A percentile compares a stretch with the other conserved stretches of the same genome.
Conservation (phyloP, 1,139 yeast genomes). For the Saccharomyces hybrid region DNA sequence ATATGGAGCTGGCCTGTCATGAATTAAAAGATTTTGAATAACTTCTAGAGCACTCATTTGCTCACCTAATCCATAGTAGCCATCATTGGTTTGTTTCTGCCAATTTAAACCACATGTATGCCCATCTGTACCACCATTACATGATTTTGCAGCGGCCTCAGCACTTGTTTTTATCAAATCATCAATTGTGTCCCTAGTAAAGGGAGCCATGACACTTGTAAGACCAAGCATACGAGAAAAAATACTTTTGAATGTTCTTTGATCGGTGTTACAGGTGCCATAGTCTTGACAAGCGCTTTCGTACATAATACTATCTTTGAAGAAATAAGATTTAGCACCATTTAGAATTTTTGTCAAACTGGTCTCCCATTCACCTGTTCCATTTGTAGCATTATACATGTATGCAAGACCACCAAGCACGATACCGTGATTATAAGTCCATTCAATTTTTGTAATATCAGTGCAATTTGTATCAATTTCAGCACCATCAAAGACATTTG, state of each 20-base stretch:
- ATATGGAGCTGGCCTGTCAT: conserved; percentile 37
- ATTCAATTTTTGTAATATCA: conserved; percentile 42
- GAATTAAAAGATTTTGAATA: conserved; percentile 42
- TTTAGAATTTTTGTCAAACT: conserved; percentile 41
- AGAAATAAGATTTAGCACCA: conserved; percentile 40
- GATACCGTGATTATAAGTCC: conserved; percentile 61
- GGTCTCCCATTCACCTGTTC: conserved; percentile 41
- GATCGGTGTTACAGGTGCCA: conserved; percentile 51
- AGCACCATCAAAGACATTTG: conserved; percentile 54
- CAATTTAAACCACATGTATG: conserved; percentile 71
- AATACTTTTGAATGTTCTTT: conserved; percentile 54
- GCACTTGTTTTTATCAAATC: conserved; percentile 45
- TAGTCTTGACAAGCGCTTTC: conserved; percentile 49
- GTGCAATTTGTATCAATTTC: conserved; percentile 43
- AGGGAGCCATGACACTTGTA: conserved; percentile 44
- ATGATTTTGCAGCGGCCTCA: conserved; percentile 59
- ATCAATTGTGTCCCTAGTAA: conserved; percentile 37
- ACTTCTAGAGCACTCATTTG: conserved; percentile 70
- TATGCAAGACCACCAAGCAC: conserved; percentile 54
- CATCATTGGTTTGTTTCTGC: conserved; percentile 52
- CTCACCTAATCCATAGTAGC: conserved; percentile 66
- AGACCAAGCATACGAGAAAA: conserved; percentile 50
- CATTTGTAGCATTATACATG: conserved; percentile 50
- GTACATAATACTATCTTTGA: conserved; percentile 42
- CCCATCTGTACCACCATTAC: conserved; percentile 69